phyloP scores from a whole-genome alignment of 169 alveolate species.

The Plasmodium inui region DNA sequence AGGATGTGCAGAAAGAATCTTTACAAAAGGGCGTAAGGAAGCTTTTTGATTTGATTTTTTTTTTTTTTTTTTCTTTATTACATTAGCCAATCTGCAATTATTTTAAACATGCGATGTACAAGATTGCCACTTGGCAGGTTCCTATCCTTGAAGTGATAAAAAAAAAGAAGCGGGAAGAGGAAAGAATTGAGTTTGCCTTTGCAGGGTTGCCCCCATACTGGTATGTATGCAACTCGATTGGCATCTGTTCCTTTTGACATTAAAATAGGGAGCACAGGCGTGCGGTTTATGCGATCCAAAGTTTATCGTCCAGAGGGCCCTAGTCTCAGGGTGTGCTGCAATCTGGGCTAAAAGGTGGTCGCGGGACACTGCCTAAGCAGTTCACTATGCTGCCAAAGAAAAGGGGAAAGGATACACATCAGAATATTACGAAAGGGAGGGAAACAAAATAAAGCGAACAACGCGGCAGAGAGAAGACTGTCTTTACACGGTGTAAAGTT shows the following conservation, averaged over 20 bases:
- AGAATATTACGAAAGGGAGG: background rate
- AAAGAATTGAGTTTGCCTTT: background rate
- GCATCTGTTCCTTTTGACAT: background rate
- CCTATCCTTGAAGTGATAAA: background rate
- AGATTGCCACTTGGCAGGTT: background rate
- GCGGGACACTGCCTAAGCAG: background rate
- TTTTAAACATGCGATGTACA: background rate
- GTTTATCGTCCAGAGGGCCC: background rate
- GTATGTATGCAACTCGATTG: background rate
- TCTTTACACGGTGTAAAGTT: background rate
- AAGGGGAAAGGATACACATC: background rate
- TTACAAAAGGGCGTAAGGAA: background rate
- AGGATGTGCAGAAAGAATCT: constrained; percentile 1
- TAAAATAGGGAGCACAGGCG: background rate
- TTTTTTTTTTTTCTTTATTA: background rate
- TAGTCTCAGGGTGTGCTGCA: background rate
- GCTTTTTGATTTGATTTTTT: background rate
- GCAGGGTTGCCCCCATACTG: background rate
- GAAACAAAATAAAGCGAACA: background rate
- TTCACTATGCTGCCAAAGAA: background rate
- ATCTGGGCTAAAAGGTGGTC: background rate
- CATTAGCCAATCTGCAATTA: background rate
- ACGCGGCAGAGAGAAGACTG: background rate
- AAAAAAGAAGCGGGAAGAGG: background rate
- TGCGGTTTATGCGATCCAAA: background rate